phyloP scores from a whole-genome alignment of 2,329 filamentous ascomycete species.

The Mycosphaerella arachidis region DNA sequence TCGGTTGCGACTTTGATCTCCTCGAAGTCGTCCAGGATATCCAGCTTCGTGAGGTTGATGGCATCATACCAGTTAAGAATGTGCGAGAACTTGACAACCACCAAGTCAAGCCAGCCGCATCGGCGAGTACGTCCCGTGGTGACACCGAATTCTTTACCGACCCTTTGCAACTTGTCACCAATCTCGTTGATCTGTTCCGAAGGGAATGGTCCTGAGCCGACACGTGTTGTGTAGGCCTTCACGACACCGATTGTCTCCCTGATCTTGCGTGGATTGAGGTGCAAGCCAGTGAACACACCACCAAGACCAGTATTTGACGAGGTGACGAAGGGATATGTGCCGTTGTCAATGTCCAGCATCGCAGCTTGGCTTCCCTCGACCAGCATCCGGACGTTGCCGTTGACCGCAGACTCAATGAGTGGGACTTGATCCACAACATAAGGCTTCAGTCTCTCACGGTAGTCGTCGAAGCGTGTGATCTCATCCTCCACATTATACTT shows the following conservation, averaged over 20 bases:
- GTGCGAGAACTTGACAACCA: slow-evolving; percentile 62
- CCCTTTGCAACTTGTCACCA: slow-evolving; percentile 53
- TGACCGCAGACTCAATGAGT: slow-evolving; percentile 59
- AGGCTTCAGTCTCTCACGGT: slow-evolving; percentile 53
- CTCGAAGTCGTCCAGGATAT: slow-evolving; percentile 68
- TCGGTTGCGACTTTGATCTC: slow-evolving; percentile 70
- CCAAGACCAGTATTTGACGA: slow-evolving; percentile 57
- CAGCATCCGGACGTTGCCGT: slow-evolving; percentile 56
- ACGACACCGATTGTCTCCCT: slow-evolving; percentile 61
- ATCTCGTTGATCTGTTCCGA: slow-evolving; percentile 58
- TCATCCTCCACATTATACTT: slow-evolving; percentile 67
- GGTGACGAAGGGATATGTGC: slow-evolving; percentile 59
- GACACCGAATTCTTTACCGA: slow-evolving; percentile 54
- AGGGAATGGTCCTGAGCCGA: slow-evolving; percentile 60
- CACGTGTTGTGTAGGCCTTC: slow-evolving; percentile 61
- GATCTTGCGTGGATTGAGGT: slow-evolving; percentile 58
- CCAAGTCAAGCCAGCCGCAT: slow-evolving; percentile 64
- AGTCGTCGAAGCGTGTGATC: slow-evolving; percentile 57
- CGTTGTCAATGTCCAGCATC: slow-evolving; percentile 63
- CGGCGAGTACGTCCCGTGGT: slow-evolving; percentile 58
- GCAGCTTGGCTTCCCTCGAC: slow-evolving; percentile 66
- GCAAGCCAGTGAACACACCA: slow-evolving; percentile 60
- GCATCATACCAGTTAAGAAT: slow-evolving; percentile 64
- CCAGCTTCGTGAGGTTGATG: slow-evolving; percentile 63
- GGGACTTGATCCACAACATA: slow-evolving; percentile 65